phyloP scores from a whole-genome alignment of 1,284 basidiomycete genomes.

The Retiboletus flavoniger region DNA sequence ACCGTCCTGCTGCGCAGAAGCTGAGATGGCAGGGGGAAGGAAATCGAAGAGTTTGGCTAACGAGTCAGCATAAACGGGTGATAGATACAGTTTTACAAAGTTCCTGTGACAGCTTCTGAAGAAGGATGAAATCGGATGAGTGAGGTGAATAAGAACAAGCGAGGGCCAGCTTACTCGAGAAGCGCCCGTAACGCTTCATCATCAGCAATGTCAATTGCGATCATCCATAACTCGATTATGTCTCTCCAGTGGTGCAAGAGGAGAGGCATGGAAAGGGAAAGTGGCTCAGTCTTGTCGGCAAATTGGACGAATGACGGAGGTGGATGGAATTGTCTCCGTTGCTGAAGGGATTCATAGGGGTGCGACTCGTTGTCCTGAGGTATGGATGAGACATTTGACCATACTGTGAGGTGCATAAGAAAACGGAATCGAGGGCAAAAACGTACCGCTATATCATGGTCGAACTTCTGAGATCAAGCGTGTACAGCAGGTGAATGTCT shows the following conservation, averaged over 20 bases:
- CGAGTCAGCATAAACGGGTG: slow-evolving; percentile 57
- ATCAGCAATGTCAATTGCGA: slow-evolving; percentile 53
- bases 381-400: too few species aligned
- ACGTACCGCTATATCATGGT: slow-evolving; percentile 60
- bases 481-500: slow-evolving; percentile 68
- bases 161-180: slow-evolving; percentile 58
- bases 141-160: slow-evolving; percentile 2
- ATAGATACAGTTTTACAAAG: slow-evolving; percentile 68
- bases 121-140: slow-evolving; percentile 47
- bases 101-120: slow-evolving; percentile 75
- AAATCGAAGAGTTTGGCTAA: slow-evolving; percentile 55
- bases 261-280: slow-evolving; percentile 77
- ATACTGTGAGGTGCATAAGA: background rate
- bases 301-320: slow-evolving; percentile 75
- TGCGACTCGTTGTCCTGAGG: slow-evolving; percentile 70
- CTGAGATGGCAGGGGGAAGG: slow-evolving; percentile 55
- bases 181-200: slow-evolving; percentile 68
- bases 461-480: slow-evolving; percentile 55
- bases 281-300: slow-evolving; percentile 53
- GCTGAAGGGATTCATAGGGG: slow-evolving; percentile 65
- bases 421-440: background rate
- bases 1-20: too few species aligned
- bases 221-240: slow-evolving; percentile 62
- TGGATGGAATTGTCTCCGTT: slow-evolving; percentile 80
- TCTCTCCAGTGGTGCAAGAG: slow-evolving; percentile 78